Percentiles rank a stretch among this genome's conserved stretches.
These are phyloP conservation scores for Diversispora eburnea DNA, from an alignment of 192 early-diverging fungal genomes.

Conservation along the genomic window DNA sequence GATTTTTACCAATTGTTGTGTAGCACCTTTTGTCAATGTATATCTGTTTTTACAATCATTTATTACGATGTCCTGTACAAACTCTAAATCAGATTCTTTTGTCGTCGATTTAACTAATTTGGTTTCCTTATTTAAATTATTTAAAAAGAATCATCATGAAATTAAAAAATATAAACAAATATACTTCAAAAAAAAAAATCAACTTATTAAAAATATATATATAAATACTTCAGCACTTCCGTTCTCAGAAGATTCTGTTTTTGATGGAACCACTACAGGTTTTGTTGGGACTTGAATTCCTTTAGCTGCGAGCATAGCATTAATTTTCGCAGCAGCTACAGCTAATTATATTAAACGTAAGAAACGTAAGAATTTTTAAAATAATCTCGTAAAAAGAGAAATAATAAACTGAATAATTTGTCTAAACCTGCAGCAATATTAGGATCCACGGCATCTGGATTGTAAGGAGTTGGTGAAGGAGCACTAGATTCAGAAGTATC, in stretches of 20 bases:
- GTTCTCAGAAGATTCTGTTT: background rate
- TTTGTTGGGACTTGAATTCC: constrained; percentile 41
- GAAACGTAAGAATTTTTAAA: background rate
- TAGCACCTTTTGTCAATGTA: constrained; percentile 69
- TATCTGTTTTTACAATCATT: constrained; percentile 82
- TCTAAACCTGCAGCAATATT: constrained; percentile 18
- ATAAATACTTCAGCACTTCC: background rate
- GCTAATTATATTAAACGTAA: constrained; percentile 30
- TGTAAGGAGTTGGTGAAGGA: background rate
- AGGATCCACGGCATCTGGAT: constrained; percentile 3
- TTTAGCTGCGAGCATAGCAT: constrained; percentile 51
- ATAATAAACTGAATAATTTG: background rate
- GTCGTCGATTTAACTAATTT: background rate
- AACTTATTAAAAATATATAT: background rate
- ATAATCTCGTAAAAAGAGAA: background rate
- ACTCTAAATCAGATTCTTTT: constrained; percentile 46
- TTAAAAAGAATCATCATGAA: background rate
- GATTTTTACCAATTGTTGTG: constrained; percentile 53
- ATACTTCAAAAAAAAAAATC: background rate
- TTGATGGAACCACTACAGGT: constrained; percentile 4
- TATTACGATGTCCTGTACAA: constrained; percentile 67
- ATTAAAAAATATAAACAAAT: background rate
- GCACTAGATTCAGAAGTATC: constrained; percentile 1
- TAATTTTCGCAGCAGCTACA: constrained; percentile 51
- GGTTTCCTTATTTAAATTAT: background rate